Conservation (phyloP, 192 early-diverging fungal species). For the Phycomyces nitens region DNA sequence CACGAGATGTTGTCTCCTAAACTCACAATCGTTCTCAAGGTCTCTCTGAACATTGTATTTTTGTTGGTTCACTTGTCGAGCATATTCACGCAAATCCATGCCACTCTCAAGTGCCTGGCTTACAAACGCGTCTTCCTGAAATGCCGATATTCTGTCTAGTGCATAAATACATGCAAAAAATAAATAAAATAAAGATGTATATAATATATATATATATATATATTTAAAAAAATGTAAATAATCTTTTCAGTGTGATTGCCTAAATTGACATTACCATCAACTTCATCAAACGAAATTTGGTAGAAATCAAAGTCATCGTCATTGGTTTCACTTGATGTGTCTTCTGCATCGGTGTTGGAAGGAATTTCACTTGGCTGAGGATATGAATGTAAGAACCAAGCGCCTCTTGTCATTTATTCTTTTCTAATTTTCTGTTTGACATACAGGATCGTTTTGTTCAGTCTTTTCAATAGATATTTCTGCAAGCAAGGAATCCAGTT, state of each 20-base stretch:
- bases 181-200: no score
- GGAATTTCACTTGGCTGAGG: not conserved
- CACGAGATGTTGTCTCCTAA: not conserved
- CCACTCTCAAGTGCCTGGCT: conserved; percentile 76
- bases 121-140: conserved; percentile 84
- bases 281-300: conserved; percentile 54
- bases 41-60: conserved; percentile 63
- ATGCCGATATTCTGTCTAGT: conserved; percentile 63
- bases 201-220: not conserved
- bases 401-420: no score
- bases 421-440: not conserved
- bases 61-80: conserved; percentile 72
- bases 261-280: conserved; percentile 41
- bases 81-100: conserved; percentile 84
- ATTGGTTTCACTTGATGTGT: not conserved
- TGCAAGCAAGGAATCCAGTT: not conserved
- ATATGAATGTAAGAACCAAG: conserved; percentile 1
- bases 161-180: not conserved
- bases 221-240: not conserved
- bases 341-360: not conserved
- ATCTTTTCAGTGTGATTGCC: not conserved
- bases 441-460: not conserved
- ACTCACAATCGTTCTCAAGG: conserved; percentile 68
- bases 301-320: conserved; percentile 35
- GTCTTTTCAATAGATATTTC: not conserved